Base-by-base conservation (phyloP, 2,329 filamentous ascomycete genomes). In the Penicillium sp. region DNA sequence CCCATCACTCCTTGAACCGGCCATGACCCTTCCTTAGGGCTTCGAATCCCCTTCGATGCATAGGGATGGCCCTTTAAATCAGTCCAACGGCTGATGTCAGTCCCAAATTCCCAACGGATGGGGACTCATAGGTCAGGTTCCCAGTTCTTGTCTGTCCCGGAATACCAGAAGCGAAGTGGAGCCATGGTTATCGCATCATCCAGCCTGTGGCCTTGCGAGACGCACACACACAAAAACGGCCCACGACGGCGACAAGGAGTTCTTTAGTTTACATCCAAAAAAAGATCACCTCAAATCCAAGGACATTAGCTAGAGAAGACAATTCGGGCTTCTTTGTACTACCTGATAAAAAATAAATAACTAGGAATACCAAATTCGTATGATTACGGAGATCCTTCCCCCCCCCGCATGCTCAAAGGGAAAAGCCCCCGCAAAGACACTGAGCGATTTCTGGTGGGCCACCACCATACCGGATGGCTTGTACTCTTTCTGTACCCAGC, bases 361-460 rank as follows among this genome's bases (percentile, higher is more conserved):
- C 24, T 4, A 7, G n/a, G 37, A 42, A 55, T n/a, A 33, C 37
- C 53, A 15, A 30, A n/a, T 28, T 53, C 30, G 53, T 28, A 22
- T 45, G 58, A 56, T 59, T 61, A 66, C 63, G 65, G 64, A 64
- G 61, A 57, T 61, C 35, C 30, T 33, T 17, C 53, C 12, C 38
- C 55, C 68, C 68, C 68, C 68, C 67, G 66, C 68, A 70, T 70
- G 68, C 68, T 70, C 68, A 70, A 68, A 68, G 67, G 63, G 62
- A 69, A 68, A 68, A 63, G 65, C 61, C 68, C 67, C 70, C 53
- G 64, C 64, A 64, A 68, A 70, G 68, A 60, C 63, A 65, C 58
- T 70, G 68, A 70, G 68, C 63, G 66, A 70, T 68, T 70, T 70
- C 53, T 67, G 67, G 68, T 66, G 61, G 63, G 63, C 63, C 63